phyloP scores from a whole-genome alignment of 139 green algal genomes.

The Mesotaenium endlicherianum region DNA sequence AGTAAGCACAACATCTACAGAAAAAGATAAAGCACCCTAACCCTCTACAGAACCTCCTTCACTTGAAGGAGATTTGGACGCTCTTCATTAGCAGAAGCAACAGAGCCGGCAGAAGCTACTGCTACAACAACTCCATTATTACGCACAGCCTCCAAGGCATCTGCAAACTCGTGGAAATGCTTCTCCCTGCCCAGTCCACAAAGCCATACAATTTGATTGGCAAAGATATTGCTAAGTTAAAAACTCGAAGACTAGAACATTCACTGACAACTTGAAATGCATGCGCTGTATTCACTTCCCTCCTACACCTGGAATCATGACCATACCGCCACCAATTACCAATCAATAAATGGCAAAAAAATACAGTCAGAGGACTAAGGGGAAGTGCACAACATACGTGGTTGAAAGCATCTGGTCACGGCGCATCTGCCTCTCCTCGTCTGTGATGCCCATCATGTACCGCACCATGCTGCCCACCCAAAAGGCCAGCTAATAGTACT shows the following conservation, averaged over 20 bases:
- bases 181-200: not conserved
- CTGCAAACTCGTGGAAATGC: constrained; percentile 60
- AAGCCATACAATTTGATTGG: not conserved
- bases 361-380: constrained; percentile 3
- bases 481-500: not conserved
- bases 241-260: not conserved
- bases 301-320: not conserved
- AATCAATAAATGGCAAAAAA: not conserved
- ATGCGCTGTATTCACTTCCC: not conserved
- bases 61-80: constrained; percentile 3
- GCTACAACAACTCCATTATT: constrained; percentile 24
- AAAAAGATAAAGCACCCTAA: not conserved
- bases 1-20: too few species aligned
- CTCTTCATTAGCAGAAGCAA: constrained; percentile 42
- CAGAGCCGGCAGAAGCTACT: constrained; percentile 33
- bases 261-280: not conserved
- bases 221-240: not conserved
- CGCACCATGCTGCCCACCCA: constrained; percentile 67
- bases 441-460: constrained; percentile 82
- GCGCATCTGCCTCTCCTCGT: constrained; percentile 91
- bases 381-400: constrained; percentile 29
- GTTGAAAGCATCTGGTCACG: constrained; percentile 78
- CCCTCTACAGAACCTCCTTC: not conserved
- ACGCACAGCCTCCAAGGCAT: constrained; percentile 61
- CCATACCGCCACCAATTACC: constrained; percentile 28